Evolutionary conservation across 2,329 filamentous ascomycete genomes (phyloP).

Genomic region (Neonectria faginata): DNA sequence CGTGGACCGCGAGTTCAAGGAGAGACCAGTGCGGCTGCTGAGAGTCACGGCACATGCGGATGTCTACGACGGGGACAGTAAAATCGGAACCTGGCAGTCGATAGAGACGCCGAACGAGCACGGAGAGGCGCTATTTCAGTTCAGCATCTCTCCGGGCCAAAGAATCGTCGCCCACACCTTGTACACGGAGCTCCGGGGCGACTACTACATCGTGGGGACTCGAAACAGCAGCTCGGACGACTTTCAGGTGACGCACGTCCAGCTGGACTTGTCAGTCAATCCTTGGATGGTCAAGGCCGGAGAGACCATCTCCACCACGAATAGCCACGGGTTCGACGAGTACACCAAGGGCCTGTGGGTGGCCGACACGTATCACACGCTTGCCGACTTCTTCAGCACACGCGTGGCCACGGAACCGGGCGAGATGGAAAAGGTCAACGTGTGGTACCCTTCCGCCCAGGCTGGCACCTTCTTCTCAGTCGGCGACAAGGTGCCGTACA

Average conservation of each 20-base stretch:
- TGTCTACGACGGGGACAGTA: background rate
- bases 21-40: background rate
- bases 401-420: background rate
- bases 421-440: background rate
- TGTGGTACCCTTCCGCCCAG: background rate
- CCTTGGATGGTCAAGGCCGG: background rate
- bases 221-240: background rate
- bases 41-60: background rate
- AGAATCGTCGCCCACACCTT: background rate
- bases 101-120: constrained; percentile 6
- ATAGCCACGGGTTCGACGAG: background rate
- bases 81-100: background rate
- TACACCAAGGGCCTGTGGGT: constrained; percentile 7
- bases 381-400: constrained; percentile 3
- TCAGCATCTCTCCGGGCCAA: background rate
- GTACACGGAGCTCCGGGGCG: background rate
- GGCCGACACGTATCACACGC: constrained; percentile 4
- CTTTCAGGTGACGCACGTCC: background rate
- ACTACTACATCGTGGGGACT: background rate
- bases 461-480: background rate
- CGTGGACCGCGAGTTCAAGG: background rate
- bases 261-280: background rate
- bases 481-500: background rate
- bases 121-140: background rate
- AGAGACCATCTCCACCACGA: background rate